These are phyloP conservation scores for Triticum timopheevii DNA, from an alignment of 176 grass and related monocot genomes.

Conservation along the genomic window DNA sequence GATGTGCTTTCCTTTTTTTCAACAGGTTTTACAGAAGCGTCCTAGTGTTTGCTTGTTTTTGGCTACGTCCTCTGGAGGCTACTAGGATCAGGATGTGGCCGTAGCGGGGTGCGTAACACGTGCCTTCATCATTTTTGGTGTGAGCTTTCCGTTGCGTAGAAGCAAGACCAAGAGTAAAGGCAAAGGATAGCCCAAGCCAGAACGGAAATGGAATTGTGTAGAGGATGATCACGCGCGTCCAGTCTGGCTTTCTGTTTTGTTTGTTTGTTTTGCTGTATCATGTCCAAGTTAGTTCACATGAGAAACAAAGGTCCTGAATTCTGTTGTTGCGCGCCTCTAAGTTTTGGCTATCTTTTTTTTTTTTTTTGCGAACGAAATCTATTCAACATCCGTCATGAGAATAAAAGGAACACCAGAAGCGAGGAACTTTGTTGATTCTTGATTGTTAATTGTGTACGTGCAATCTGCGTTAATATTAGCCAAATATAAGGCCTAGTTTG, in stretches of 20 bases:
- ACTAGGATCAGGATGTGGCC: no score
- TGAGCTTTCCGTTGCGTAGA: conserved; percentile 41
- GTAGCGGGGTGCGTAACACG: background rate
- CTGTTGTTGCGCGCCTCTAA: no score
- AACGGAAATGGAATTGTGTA: background rate
- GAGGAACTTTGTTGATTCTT: no score
- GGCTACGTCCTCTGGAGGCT: background rate
- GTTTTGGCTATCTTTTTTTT: no score
- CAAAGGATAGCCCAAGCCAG: background rate
- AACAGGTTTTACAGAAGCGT: background rate
- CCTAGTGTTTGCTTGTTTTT: background rate
- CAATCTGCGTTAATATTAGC: no score
- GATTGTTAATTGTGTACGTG: no score
- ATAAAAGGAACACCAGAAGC: no score
- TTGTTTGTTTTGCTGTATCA: background rate
- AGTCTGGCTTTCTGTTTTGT: background rate
- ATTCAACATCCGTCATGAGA: no score
- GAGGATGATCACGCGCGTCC: background rate
- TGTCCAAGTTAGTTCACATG: background rate
- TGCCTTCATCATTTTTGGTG: conserved; percentile 17
- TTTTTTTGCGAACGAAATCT: no score
- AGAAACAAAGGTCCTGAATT: background rate
- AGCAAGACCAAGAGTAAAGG: conserved; percentile 24
- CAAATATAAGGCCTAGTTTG: no score
- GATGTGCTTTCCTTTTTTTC: background rate